Evolutionary conservation across 169 alveolate species (phyloP), one percentile per base, ranked within the genome.

Genomic region (Plasmodium gonderi): DNA sequence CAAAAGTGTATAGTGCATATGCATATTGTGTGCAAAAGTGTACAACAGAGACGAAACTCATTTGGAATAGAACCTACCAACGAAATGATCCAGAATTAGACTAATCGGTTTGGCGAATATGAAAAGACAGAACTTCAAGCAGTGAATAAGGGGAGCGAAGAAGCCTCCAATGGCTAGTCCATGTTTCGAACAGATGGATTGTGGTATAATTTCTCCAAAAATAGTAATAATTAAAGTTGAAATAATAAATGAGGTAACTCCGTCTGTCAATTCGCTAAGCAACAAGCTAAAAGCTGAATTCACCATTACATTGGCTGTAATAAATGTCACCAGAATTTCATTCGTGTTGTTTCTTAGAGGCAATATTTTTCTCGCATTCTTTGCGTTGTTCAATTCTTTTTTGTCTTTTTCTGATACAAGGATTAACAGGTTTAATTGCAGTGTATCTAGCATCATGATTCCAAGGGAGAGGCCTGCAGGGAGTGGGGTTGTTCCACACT

Each of bases 201-300:
- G 98, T 0, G 99, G 99, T 20, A 96, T 83, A 17, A 97, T 97
- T 65, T 97, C 99, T 2, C 99, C 99, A 69, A 97, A 94, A 45
- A 97, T 81, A 47, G 98, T 94, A 44, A 96, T 96, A 29, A 96
- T 91, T 20, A 94, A 79, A 6, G 99, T 96, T 3, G 98, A 95
- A 7, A 96, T 90, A 26, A 97, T 77, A 45, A 97, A 95, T 1
- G 98, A 97, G 33, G 96, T 90, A 36, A 97, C 67, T 26, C 97
- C 95, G 78, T 94, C 96, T n/a, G 95, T 82, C 26, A 97, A 17
- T 40, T 97, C 98, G 3, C 98, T 97, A 60, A 97, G 91, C 14
- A 97, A 82, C 67, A 97, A 96, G 9, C 98, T 97, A 47, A 97
- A 90, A 54, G 96, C 95, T 3, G 98, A 95, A 74, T 97, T 96